Percentiles rank a stretch among this genome's conserved stretches.
These are phyloP conservation scores for Caryopteris hybrid DNA, from an alignment of 305 asterid species.

Conservation along the genomic window DNA sequence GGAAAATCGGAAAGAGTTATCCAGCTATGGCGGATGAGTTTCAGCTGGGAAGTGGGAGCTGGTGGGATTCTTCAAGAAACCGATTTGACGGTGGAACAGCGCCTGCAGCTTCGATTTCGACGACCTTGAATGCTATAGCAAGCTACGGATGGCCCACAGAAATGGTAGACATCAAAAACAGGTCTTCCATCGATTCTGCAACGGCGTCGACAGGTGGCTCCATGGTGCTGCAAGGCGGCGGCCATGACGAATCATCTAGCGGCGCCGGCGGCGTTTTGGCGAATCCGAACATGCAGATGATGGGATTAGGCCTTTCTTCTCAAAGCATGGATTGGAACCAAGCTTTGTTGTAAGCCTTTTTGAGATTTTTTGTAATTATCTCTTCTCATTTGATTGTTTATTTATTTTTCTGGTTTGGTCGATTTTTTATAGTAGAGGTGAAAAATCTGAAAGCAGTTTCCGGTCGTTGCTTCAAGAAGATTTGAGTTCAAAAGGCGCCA, in stretches of 20 bases:
- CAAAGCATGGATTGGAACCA: constrained; percentile 78
- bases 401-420: not conserved
- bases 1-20: not conserved
- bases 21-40: constrained; percentile 76
- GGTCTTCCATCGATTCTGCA: constrained; percentile 43
- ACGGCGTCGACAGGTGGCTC: constrained; percentile 28
- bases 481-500: constrained; percentile 29
- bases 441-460: constrained; percentile 50
- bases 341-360: constrained; percentile 58
- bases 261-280: constrained; percentile 19
- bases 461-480: constrained; percentile 68
- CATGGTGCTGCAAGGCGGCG: constrained; percentile 32
- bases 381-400: not conserved
- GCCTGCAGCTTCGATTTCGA: constrained; percentile 34
- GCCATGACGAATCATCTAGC: constrained; percentile 14
- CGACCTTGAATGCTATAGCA: constrained; percentile 47
- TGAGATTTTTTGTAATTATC: not conserved
- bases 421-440: constrained; percentile 35
- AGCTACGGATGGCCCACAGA: constrained; percentile 66
- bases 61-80: constrained; percentile 77
- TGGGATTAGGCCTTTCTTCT: constrained; percentile 83
- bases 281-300: constrained; percentile 57
- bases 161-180: constrained; percentile 48
- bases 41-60: constrained; percentile 67
- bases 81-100: constrained; percentile 35